Evolutionary conservation across 1,284 basidiomycete species (phyloP).

Genomic region (Cryptococcus sp.): DNA sequence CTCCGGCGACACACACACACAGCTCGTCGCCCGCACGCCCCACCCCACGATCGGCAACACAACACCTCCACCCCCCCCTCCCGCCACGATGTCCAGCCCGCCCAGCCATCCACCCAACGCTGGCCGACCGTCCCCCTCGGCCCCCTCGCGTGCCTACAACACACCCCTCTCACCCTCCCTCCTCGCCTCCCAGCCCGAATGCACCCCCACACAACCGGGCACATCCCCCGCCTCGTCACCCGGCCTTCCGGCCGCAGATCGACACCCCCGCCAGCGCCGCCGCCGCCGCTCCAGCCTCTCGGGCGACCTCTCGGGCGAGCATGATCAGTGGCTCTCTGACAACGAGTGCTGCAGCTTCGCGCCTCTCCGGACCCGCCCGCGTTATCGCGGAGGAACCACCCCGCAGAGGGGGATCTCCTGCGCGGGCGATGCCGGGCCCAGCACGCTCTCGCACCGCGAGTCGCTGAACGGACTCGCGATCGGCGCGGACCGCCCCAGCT

Average conservation of each 20-base stretch:
- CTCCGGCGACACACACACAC: no score
- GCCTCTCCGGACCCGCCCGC: background rate
- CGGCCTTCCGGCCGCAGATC: background rate
- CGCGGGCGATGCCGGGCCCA: slow-evolving; percentile 9
- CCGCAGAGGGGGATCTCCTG: slow-evolving; percentile 3
- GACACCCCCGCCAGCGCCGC: background rate
- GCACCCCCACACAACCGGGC: background rate
- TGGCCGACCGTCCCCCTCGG: no score
- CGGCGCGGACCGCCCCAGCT: no score
- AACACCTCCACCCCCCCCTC: no score
- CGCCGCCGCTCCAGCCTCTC: background rate
- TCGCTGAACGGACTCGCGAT: background rate
- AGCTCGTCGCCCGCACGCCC: no score
- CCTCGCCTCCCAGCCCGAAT: background rate
- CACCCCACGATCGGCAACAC: no score
- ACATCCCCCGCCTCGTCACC: background rate
- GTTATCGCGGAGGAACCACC: background rate
- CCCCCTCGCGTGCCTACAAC: background rate
- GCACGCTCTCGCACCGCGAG: background rate
- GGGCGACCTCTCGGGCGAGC: slow-evolving; percentile 7
- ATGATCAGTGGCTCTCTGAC: slow-evolving; percentile 40
- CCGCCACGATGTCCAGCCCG: no score
- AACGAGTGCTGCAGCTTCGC: slow-evolving; percentile 31
- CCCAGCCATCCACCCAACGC: no score
- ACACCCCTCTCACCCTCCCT: background rate